phyloP scores from a whole-genome alignment of 2,329 filamentous ascomycete species.

The Sporothrix sp. region DNA sequence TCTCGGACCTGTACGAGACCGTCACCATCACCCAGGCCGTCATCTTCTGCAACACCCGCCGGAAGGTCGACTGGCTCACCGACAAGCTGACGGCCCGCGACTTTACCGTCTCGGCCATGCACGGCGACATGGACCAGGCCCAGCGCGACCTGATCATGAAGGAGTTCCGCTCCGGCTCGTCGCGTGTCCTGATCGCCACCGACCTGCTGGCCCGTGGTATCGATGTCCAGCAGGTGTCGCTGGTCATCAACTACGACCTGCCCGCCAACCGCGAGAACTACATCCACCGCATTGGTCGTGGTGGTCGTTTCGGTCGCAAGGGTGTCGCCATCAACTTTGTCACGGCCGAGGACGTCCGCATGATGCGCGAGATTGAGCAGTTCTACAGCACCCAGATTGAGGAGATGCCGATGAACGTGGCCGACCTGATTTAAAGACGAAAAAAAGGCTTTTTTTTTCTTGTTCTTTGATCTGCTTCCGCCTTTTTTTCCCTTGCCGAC shows the following conservation, averaged over 20 bases:
- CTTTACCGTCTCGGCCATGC: conserved; percentile 99
- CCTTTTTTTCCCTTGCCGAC: neutral
- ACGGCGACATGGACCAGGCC: conserved; percentile 97
- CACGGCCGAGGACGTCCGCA: conserved; percentile 95
- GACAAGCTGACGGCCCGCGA: conserved; percentile 98
- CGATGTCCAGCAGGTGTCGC: conserved; percentile 97
- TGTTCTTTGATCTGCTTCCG: neutral
- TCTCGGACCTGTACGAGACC: conserved; percentile 97
- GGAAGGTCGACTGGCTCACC: conserved; percentile 99
- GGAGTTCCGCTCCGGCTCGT: conserved; percentile 98
- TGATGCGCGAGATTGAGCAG: conserved; percentile 99
- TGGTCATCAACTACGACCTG: conserved; percentile 99
- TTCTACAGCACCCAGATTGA: conserved; percentile 99
- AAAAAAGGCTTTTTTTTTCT: neutral
- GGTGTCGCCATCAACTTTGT: conserved; percentile 99
- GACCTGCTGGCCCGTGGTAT: conserved; percentile 98
- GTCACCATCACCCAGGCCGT: conserved; percentile 99
- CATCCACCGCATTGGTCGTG: conserved; percentile 99
- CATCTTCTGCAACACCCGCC: conserved; percentile 99
- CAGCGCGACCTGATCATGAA: conserved; percentile 99
- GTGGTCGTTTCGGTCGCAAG: conserved; percentile 99
- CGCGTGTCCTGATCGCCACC: conserved; percentile 95
- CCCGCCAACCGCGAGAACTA: conserved; percentile 99
- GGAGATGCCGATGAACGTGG: conserved; percentile 98
- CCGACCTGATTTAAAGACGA: conserved; percentile 54